Percentiles rank a stretch among this genome's conserved stretches.
phyloP scores from a whole-genome alignment of 2,329 filamentous ascomycete species.

The Scytalidium sp. region DNA sequence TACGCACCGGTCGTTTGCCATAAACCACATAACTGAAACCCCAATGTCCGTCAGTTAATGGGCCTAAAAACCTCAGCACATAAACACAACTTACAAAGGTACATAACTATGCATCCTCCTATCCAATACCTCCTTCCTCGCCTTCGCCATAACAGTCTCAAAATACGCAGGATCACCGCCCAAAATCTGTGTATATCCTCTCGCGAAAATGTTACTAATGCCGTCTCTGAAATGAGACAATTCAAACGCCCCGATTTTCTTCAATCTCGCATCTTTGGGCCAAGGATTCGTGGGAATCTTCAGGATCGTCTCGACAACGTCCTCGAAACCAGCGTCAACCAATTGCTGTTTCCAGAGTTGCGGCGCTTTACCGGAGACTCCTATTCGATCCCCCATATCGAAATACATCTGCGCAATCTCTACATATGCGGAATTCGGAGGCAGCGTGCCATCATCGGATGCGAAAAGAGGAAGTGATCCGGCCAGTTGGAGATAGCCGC shows the following conservation, averaged over 20 bases:
- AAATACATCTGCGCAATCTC: not conserved
- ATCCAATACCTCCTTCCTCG: conserved; percentile 7
- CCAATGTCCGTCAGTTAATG: no score
- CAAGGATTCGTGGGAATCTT: conserved; percentile 22
- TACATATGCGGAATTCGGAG: not conserved
- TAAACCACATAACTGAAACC: conserved; percentile 1
- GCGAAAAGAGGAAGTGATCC: conserved; percentile 1
- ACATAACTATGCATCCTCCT: conserved; percentile 6
- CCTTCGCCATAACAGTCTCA: conserved; percentile 4
- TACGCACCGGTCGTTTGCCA: conserved; percentile 2
- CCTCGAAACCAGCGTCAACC: conserved; percentile 22
- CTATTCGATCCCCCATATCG: no score
- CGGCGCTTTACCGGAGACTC: conserved; percentile 5
- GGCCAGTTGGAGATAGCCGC: conserved; percentile 43
- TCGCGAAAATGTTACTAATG: conserved; percentile 3
- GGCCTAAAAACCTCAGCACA: no score
- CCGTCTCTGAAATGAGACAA: conserved; percentile 5
- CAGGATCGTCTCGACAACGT: conserved; percentile 19
- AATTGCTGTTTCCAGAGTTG: conserved; percentile 27
- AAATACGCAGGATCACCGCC: conserved; percentile 5
- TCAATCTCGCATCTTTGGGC: conserved; percentile 23
- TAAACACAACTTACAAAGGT: conserved; percentile 3
- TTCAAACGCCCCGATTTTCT: conserved; percentile 19
- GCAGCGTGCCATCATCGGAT: conserved; percentile 12
- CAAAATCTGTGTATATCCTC: conserved; percentile 4